Evolutionary conservation across 306 rosid genomes (phyloP), one percentile per base, ranked within the genome.

Genomic region (Prunus padus): DNA sequence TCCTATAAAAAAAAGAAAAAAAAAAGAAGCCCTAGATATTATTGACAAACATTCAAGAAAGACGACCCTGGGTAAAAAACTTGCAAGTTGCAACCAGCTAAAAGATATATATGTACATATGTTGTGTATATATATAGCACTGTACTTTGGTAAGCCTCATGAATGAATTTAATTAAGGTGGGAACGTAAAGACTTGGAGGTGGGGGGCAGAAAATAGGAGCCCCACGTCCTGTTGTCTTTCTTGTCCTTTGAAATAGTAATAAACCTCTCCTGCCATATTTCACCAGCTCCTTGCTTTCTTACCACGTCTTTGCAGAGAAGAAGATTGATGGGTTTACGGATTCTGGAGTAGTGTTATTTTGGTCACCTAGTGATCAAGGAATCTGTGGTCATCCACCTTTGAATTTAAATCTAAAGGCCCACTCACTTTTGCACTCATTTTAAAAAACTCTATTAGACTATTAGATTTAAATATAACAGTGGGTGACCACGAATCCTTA

Each of bases 281-380:
- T 84, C 82, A 83, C 85, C 88, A 78, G 81, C 84, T 76, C 73
- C 75, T 82, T 84, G 84, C 96, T 91, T 93, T 87, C 84, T 84
- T 85, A 80, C 80, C 87, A 90, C 97, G 93, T 86, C 89, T 89
- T 77, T 30, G 81, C 87, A 84, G 87, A 78, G 85, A 74, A 77
- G 72, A 79, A 87, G 96, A 87, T 86, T 87, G 90, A 86, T 83
- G 89, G 81, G 84, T 76, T 88, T 84, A 84, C 87, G 85, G 87
- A 86, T 88, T 90, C 88, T 88, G n/a, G n/a, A n/a, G n/a, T n/a
- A n/a, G n/a, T n/a, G n/a, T n/a, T n/a, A n/a, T n/a, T n/a, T n/a
- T n/a, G n/a, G n/a, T n/a, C n/a, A n/a, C n/a, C n/a, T n/a, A n/a
- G n/a, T n/a, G n/a, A n/a, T n/a, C n/a, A n/a, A n/a, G n/a, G n/a